phyloP scores from a whole-genome alignment of 2,329 filamentous ascomycete genomes.

The Fusarium aywerte region DNA sequence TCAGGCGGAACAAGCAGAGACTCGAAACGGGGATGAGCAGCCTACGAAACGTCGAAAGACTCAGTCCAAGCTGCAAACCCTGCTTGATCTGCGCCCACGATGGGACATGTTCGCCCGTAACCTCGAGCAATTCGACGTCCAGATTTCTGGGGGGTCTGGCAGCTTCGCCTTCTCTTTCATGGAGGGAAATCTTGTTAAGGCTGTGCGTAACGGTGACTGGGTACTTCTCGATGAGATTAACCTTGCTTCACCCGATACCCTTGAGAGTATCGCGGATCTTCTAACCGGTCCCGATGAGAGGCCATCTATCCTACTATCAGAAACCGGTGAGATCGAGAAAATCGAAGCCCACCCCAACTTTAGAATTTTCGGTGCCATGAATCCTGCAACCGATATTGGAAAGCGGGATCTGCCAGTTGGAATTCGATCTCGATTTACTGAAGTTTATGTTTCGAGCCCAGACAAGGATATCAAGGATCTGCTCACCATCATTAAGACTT shows the following conservation, averaged over 20 bases:
- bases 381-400: constrained; percentile 95
- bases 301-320: constrained; percentile 88
- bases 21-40: constrained; percentile 56
- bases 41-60: constrained; percentile 77
- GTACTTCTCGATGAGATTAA: constrained; percentile 98
- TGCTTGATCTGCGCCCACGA: constrained; percentile 67
- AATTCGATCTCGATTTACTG: constrained; percentile 91
- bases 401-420: constrained; percentile 93
- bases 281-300: constrained; percentile 76
- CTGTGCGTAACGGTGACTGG: constrained; percentile 96
- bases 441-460: constrained; percentile 92
- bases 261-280: constrained; percentile 93
- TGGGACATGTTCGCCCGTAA: constrained; percentile 85
- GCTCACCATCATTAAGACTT: constrained; percentile 86
- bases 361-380: constrained; percentile 98
- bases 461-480: constrained; percentile 89
- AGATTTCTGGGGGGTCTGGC: constrained; percentile 77
- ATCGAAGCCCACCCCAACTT: constrained; percentile 92
- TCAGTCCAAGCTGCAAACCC: constrained; percentile 72
- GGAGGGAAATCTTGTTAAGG: constrained; percentile 95
- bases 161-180: constrained; percentile 94
- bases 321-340: constrained; percentile 92
- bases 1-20: constrained; percentile 54
- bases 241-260: constrained; percentile 89
- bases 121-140: constrained; percentile 81